Percentiles rank a stretch among this genome's conserved stretches.
Evolutionary conservation across 805 yeast species (phyloP).

Genomic region (Huiozyma naganishii): DNA sequence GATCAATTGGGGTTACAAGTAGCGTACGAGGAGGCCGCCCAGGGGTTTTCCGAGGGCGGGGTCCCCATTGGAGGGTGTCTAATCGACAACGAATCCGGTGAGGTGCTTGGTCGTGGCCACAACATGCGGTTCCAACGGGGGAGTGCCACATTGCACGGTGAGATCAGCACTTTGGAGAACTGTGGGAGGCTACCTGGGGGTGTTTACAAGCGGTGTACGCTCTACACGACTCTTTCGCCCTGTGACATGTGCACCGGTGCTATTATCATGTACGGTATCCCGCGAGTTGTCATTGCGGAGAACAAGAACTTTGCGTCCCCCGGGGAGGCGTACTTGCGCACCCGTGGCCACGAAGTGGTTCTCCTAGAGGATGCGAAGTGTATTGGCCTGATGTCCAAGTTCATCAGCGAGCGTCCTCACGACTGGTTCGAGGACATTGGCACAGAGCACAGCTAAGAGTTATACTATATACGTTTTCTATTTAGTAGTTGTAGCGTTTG

Average conservation of each 20-base stretch:
- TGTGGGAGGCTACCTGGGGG: conserved; percentile 82
- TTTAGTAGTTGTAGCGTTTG: conserved; percentile 15
- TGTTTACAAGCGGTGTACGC: conserved; percentile 72
- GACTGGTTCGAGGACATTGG: conserved; percentile 83
- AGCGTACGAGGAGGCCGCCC: conserved; percentile 62
- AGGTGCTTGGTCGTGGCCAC: conserved; percentile 79
- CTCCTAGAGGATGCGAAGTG: conserved; percentile 51
- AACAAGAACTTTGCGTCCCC: conserved; percentile 66
- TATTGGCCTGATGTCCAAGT: conserved; percentile 61
- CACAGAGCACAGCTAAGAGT: conserved; percentile 5
- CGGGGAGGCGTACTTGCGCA: conserved; percentile 62
- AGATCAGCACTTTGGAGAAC: conserved; percentile 76
- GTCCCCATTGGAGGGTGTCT: conserved; percentile 57
- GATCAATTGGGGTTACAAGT: conserved; percentile 56
- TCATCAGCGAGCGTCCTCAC: conserved; percentile 66
- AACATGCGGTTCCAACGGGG: conserved; percentile 79
- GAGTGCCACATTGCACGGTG: conserved; percentile 85
- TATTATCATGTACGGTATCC: conserved; percentile 75
- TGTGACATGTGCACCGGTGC: conserved; percentile 96
- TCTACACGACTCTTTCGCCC: conserved; percentile 88
- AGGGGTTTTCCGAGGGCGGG: conserved; percentile 74
- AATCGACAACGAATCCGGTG: conserved; percentile 49
- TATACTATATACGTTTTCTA: neutral
- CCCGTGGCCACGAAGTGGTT: conserved; percentile 64
- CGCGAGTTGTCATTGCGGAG: conserved; percentile 83